These are phyloP conservation scores for Ascochyta fabae DNA, from an alignment of 2,329 filamentous ascomycete genomes.

Conservation along the genomic window DNA sequence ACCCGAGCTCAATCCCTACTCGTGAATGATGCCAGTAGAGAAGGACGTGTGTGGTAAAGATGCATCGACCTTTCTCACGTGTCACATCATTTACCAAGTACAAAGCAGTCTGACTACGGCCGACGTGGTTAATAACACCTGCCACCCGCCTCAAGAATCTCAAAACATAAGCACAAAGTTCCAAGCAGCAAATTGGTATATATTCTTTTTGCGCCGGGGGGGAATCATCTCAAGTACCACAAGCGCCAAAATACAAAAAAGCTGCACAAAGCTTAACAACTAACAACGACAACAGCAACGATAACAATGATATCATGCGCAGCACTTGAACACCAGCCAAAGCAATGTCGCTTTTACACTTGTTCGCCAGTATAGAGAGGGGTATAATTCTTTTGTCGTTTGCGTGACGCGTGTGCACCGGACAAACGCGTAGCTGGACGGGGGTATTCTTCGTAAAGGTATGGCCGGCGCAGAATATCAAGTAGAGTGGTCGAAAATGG, in stretches of 20 bases:
- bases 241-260: slow-evolving; percentile 33
- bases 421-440: slow-evolving; percentile 31
- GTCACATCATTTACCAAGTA: not conserved
- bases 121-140: no score
- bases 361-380: slow-evolving; percentile 42
- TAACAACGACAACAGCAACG: slow-evolving; percentile 21
- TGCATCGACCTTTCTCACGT: not conserved
- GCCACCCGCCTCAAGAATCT: no score
- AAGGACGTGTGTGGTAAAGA: not conserved
- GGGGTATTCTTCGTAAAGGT: slow-evolving; percentile 48
- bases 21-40: not conserved
- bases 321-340: slow-evolving; percentile 36
- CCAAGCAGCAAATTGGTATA: slow-evolving; percentile 52
- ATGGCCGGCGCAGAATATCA: slow-evolving; percentile 42
- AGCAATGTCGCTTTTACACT: slow-evolving; percentile 41
- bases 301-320: slow-evolving; percentile 26
- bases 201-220: slow-evolving; percentile 50
- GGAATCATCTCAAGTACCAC: slow-evolving; percentile 44
- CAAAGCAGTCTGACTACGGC: no score
- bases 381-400: slow-evolving; percentile 53
- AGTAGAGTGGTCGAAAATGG: slow-evolving; percentile 39
- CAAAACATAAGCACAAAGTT: not conserved
- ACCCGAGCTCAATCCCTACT: not conserved
- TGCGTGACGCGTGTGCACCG: slow-evolving; percentile 32
- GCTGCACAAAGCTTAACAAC: slow-evolving; percentile 24